Base-by-base conservation (phyloP, 371 early-diverging fungal species). In the Syncephalastrum monosporum region DNA sequence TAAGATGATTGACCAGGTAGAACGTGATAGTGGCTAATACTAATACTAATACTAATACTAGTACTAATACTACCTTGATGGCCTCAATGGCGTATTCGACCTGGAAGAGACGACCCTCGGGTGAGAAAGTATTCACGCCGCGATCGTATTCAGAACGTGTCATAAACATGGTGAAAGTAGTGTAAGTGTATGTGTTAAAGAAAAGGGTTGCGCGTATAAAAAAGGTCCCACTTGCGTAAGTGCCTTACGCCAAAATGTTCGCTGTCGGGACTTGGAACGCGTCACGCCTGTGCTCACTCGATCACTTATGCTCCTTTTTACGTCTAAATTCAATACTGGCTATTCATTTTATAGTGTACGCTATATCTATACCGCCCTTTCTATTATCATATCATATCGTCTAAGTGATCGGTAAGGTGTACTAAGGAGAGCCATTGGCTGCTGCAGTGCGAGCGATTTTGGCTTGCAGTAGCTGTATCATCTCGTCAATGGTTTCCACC, bases 51-150 rank as follows among this genome's bases (percentile, higher is more conserved):
- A 21, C 21, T 21, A 21, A 21, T 21, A 21, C 21, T 21, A 21
- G 2, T 21, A 48, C 21, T 47, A 58, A 4, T 47, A 21, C 17
- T 41, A 94, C 96, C 88, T 98, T 98, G 82, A 98, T 97, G 56
- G 99, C 98, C 72, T 98, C 98, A 64, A 97, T 93, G 56, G 98
- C 99, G 71, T 99, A 99, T 81, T 99, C 98, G 57, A 99, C 99
- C 73, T 99, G 99, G 87, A 97, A 98, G 55, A 98, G 84, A 63
- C 98, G 94, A 54, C 99, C 99, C 77, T 99, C 99, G 52, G 99
- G 99, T 42, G 95, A 95, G 78, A 98, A 98, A 46, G 98, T 98
- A 78, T 97, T 98, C 61, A 98, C 99, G 53, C 99, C 99, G 63
- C 97, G 91, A 79, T 97, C 98, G 81, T 97, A 97, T 80, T 97